Base-by-base conservation (phyloP, 805 yeast genomes). In the Lipomyces sp. region DNA sequence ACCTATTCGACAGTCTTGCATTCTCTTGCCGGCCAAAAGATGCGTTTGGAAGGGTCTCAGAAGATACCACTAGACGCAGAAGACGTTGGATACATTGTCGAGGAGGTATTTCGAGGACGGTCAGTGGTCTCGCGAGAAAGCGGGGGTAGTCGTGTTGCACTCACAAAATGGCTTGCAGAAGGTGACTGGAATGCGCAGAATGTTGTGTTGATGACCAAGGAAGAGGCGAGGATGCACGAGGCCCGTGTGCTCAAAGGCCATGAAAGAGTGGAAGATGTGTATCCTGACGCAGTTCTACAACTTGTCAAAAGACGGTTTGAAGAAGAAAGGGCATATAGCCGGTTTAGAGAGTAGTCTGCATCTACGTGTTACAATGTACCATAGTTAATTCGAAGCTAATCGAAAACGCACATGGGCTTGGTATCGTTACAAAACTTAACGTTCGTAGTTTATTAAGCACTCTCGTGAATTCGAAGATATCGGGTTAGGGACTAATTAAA, bases 81-180 rank as follows among this genome's bases (percentile, higher is more conserved):
- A 58, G 99, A 95, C 67, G 87, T 91, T 34, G 89, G 87, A 56
- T 95, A 92, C 75, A 82, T 94, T 15, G 81, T 93, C 45, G 98
- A 94, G 75, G 99, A 95, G 78, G 89, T 95, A 2, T 95, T 87
- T 81, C 86, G 96, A 68, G 98, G 98, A 13, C 92, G 92, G 77
- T 89, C 97, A 0, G 95, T 96, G 18, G 83, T 93, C 13, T 88
- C 96, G 18, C 65, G 70, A 18, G 71, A 66, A 37, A 90, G 93
- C 24, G 90, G 83, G 72, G 88, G 93, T 4, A 90, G 96, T 0
- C 85, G 92, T 73, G 80, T 94, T 66, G 86, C 94, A 0, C 81
- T 95, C 51, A 87, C 96, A 0, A 82, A 90, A 75, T 95, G 99
- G 99, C 89, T 87, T 69, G 92, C 91, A 5, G 73, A 76, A 0